Evolutionary conservation across 2,329 filamentous ascomycete genomes (phyloP), one percentile per base, ranked within the genome.

Genomic region (Domatiomyces catenatus): DNA sequence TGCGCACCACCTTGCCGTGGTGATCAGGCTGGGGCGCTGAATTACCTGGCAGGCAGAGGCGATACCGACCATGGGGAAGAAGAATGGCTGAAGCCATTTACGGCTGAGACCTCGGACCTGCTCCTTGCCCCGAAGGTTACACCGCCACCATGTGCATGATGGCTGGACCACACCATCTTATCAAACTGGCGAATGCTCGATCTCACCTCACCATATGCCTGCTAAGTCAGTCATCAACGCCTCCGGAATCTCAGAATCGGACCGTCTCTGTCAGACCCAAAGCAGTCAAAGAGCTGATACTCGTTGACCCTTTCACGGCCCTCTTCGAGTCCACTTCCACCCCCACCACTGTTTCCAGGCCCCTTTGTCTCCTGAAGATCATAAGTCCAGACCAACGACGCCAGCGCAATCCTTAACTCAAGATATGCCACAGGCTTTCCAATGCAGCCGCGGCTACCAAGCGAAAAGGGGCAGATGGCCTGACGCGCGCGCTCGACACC

Each of bases 391-490:
- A 69, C 52, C 51, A 69, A 48, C 26, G 61, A 60, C 12, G 67
- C 67, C 44, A 69, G 50, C 6, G 66, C 66, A 48, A 68, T 50
- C n/a, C 60, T 59, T 60, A 70, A 63, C 53, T 70, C 68, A 60
- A 68, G 65, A 47, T 68, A 63, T 1, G 68, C 68, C 64, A 71
- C 63, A 42, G 63, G 63, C 57, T 70, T 70, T 4, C 68, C 68
- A 52, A 68, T 64, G 48, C 68, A 71, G 1, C 67, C 67, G 1
- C 67, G 62, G 1, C 65, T 66, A 0, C 68, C 68, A 39, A 69
- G 65, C 43, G 64, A 67, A 48, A 71, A 71, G 5, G 54, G 45
- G 42, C 48, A 86, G 66, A 85, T 90, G 0, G 84, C 84, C 32
- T 72, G 74, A 48, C 82, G 75, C 1, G 83, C 81, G 4, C 69